Base-by-base conservation (phyloP, 2,329 filamentous ascomycete genomes). In the Sarocladium oryzae region DNA sequence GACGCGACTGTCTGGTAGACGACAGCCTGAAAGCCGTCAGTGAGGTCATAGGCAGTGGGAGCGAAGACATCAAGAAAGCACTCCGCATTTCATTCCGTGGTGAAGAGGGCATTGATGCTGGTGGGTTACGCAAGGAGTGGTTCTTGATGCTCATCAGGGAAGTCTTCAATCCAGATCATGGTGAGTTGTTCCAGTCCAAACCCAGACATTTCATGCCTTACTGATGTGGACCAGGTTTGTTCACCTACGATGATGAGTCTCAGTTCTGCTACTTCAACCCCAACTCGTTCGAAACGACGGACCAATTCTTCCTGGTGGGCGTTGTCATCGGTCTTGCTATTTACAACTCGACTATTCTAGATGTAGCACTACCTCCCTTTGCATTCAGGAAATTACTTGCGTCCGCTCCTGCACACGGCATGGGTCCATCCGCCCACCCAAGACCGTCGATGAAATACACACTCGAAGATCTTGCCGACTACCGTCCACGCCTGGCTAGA, bases 201-300 rank as follows among this genome's bases (percentile, higher is more conserved):
- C n/a, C n/a, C n/a, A n/a, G n/a, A n/a, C n/a, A n/a, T n/a, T n/a
- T n/a, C n/a, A n/a, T n/a, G n/a, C n/a, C n/a, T n/a, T 30, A 46
- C 46, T 49, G 32, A 49, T 28, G 21, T 23, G 40, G 49, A 33
- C 2, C 46, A 91, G 89, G 89, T n/a, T 82, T 96, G 68, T 96
- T 96, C 64, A 73, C 87, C 7, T 96, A 95, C 66, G 91, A 96
- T 56, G 89, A 95, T 49, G 89, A 96, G 60, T 95, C 90, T 2
- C 81, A 82, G 43, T 89, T 87, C 63, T 96, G 91, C 69, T 96
- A 96, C 67, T 96, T 96, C 71, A 96, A 96, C 63, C 87, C 90
- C 0, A 82, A 85, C 63, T 89, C 88, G 15, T 90, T 96, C 59
- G 91, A 96, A 65, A 91, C 88, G 0, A 91, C 89, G 0, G 89